Evolutionary conservation across 1,284 basidiomycete species (phyloP).

Genomic region (Irpex rosettiformis): DNA sequence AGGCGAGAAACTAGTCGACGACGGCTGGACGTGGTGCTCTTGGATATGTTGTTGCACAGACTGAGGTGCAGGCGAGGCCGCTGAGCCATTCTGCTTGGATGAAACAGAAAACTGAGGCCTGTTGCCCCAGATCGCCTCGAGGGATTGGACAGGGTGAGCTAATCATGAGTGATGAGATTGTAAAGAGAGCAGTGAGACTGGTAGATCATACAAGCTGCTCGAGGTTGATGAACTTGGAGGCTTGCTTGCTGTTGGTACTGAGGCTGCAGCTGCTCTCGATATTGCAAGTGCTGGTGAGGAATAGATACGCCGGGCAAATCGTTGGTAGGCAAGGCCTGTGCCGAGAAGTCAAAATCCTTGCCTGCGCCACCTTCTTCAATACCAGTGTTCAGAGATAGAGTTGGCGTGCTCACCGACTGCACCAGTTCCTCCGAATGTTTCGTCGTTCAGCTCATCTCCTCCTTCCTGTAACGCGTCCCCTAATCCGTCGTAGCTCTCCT

Average conservation of each 20-base stretch:
- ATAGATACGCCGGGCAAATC: slow-evolving; percentile 15
- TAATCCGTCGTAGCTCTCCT: slow-evolving; percentile 87
- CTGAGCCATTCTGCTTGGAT: slow-evolving; percentile 46
- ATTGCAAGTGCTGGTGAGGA: slow-evolving; percentile 1
- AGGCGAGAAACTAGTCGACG: slow-evolving; percentile 19
- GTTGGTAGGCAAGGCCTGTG: slow-evolving; percentile 35
- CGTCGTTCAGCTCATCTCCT: slow-evolving; percentile 90
- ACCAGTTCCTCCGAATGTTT: slow-evolving; percentile 84
- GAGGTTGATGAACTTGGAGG: slow-evolving; percentile 20
- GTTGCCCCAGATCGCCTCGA: slow-evolving; percentile 78
- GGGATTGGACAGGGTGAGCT: slow-evolving; percentile 42
- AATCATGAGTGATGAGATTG: slow-evolving; percentile 29
- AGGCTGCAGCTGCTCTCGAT: slow-evolving; percentile 1
- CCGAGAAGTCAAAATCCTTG: slow-evolving; percentile 90
- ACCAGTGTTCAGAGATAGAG: background rate
- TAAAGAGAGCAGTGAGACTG: slow-evolving; percentile 24
- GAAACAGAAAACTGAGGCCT: slow-evolving; percentile 71
- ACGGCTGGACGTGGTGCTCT: slow-evolving; percentile 21
- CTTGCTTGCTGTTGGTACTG: slow-evolving; percentile 10
- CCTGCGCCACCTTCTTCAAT: slow-evolving; percentile 40
- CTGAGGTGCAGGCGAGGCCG: background rate
- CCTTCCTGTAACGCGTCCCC: slow-evolving; percentile 86
- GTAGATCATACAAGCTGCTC: slow-evolving; percentile 30
- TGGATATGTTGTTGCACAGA: slow-evolving; percentile 26
- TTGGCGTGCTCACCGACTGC: slow-evolving; percentile 56